Percentiles rank a stretch among this genome's conserved stretches.
These are phyloP conservation scores for Aspergillus coremiiformis DNA, from an alignment of 495 filamentous ascomycete species.

Conservation along the genomic window DNA sequence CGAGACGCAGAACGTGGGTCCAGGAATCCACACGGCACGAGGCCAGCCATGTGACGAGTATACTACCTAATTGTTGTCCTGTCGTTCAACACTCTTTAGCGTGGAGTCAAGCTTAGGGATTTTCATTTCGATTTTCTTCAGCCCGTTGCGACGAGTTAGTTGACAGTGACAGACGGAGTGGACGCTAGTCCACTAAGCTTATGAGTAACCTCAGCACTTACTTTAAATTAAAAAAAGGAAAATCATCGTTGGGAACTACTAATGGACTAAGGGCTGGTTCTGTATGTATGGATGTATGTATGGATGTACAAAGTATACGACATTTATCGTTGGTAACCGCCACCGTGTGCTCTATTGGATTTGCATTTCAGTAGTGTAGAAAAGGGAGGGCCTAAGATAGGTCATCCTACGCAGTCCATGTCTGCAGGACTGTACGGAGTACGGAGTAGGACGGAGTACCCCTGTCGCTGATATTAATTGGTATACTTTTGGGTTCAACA, in stretches of 20 bases:
- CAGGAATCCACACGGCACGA: slow-evolving; percentile 10
- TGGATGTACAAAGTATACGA: no score
- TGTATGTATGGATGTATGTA: no score
- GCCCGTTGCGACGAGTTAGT: not conserved
- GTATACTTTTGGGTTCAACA: not conserved
- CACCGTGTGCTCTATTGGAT: not conserved
- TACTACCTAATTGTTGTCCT: not conserved
- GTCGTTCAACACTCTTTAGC: no score
- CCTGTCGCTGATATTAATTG: not conserved
- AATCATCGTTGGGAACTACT: not conserved
- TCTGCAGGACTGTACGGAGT: not conserved
- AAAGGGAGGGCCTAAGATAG: not conserved
- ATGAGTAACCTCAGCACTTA: not conserved
- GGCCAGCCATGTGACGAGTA: slow-evolving; percentile 7
- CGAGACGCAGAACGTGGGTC: slow-evolving; percentile 6
- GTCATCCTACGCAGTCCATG: not conserved
- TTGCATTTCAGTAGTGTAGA: not conserved
- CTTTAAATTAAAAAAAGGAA: slow-evolving; percentile 1
- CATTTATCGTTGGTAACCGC: not conserved
- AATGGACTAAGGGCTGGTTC: no score
- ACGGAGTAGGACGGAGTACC: no score
- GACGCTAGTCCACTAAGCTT: slow-evolving; percentile 4
- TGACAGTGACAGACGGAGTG: no score
- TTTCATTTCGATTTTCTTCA: slow-evolving; percentile 4
- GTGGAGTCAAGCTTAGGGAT: not conserved